These are phyloP conservation scores for Suillus hirtellus DNA, from an alignment of 768 basidiomycete species.

Conservation along the genomic window DNA sequence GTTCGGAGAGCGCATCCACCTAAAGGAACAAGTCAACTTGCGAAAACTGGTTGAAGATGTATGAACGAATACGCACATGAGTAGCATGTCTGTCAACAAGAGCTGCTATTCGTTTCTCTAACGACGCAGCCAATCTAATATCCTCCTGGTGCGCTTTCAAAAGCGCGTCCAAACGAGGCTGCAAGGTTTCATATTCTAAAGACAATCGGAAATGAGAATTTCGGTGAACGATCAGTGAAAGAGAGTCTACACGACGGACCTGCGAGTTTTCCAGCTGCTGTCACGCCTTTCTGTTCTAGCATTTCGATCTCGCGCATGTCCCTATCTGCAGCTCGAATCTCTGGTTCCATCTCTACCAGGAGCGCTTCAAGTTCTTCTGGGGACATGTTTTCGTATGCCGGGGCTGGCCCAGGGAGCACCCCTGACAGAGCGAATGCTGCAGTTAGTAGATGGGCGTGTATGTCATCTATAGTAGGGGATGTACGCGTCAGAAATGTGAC, in stretches of 20 bases:
- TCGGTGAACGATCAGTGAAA: background rate
- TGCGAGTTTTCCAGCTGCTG: slow-evolving; percentile 68
- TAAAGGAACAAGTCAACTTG: slow-evolving; percentile 28
- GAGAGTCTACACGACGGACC: slow-evolving; percentile 37
- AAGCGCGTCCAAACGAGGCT: slow-evolving; percentile 67
- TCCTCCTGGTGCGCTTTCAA: slow-evolving; percentile 63
- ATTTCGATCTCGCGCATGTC: slow-evolving; percentile 78
- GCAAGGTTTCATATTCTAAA: slow-evolving; percentile 61
- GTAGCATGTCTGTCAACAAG: slow-evolving; percentile 71
- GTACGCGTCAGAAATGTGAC: slow-evolving; percentile 3
- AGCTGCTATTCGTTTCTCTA: slow-evolving; percentile 65
- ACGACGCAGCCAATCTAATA: slow-evolving; percentile 47
- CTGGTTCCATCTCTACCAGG: slow-evolving; percentile 77
- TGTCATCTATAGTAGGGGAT: slow-evolving; percentile 54
- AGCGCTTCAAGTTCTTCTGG: slow-evolving; percentile 69
- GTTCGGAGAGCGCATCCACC: slow-evolving; percentile 80
- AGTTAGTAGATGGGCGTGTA: slow-evolving; percentile 71
- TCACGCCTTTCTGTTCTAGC: slow-evolving; percentile 69
- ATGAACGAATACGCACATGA: slow-evolving; percentile 47
- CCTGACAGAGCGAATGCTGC: slow-evolving; percentile 78
- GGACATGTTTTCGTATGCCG: slow-evolving; percentile 66
- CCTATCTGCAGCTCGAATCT: slow-evolving; percentile 79
- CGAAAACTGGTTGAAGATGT: background rate
- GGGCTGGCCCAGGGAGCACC: slow-evolving; percentile 45
- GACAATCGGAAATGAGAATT: background rate